These are phyloP conservation scores for Paralagenidium karlingii DNA, from an alignment of 352 stramenopile species.

Conservation along the genomic window DNA sequence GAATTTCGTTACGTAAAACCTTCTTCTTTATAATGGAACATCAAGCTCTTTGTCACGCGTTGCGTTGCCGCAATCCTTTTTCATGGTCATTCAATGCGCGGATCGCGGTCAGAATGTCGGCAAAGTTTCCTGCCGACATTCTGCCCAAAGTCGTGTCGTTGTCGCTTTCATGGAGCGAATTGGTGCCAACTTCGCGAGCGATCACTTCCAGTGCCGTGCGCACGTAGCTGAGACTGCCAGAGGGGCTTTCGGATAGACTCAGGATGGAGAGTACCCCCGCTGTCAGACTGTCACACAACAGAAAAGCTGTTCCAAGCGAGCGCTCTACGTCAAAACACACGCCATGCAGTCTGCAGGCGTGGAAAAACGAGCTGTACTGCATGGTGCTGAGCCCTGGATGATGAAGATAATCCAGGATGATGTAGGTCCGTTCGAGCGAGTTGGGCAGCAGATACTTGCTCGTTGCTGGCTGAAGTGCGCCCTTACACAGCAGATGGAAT, in stretches of 20 bases:
- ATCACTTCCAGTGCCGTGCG: constrained; percentile 67
- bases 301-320: constrained; percentile 51
- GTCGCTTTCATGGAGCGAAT: constrained; percentile 8
- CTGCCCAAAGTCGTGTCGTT: constrained; percentile 4
- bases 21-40: no score
- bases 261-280: constrained; percentile 59
- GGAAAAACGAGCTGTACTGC: constrained; percentile 77
- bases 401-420: constrained; percentile 62
- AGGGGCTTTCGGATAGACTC: constrained; percentile 37
- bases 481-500: constrained; percentile 53
- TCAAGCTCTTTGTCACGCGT: no score
- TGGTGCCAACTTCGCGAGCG: constrained; percentile 41
- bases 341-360: constrained; percentile 72
- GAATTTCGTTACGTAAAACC: no score
- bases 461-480: constrained; percentile 9
- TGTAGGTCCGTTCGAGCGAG: constrained; percentile 28
- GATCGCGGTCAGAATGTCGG: constrained; percentile 31
- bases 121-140: constrained; percentile 52
- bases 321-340: constrained; percentile 79
- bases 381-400: constrained; percentile 73
- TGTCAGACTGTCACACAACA: constrained; percentile 69
- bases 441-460: background rate
- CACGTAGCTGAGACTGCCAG: constrained; percentile 37
- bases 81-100: no score
- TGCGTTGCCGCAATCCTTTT: constrained; percentile 3